Conservation (phyloP, 2,329 filamentous ascomycete species). For the Cladosporium oxysporum region DNA sequence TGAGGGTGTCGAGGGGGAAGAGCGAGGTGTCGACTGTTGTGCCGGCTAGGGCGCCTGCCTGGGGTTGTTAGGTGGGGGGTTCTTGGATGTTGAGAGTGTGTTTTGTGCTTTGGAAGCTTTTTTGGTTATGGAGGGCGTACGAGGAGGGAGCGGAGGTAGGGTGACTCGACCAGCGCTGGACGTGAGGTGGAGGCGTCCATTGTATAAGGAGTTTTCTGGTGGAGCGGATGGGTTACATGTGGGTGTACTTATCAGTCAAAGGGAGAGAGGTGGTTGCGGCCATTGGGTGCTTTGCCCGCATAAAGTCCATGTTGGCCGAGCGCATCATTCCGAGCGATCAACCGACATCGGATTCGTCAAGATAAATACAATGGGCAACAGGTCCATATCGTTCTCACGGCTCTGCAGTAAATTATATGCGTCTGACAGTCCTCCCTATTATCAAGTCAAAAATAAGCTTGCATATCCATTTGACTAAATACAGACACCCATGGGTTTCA, state of each 20-base stretch:
- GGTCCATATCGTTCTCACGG: background rate
- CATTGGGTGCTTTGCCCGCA: constrained; percentile 14
- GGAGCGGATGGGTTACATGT: background rate
- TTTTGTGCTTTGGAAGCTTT: background rate
- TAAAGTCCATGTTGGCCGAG: background rate
- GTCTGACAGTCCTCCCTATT: too few relatives aligned
- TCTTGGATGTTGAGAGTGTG: constrained; percentile 7
- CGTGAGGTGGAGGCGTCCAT: constrained; percentile 13
- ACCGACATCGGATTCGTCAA: background rate
- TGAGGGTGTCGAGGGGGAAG: constrained; percentile 97
- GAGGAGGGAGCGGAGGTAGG: constrained; percentile 50
- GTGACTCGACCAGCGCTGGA: constrained; percentile 43
- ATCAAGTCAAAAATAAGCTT: too few relatives aligned
- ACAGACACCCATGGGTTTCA: too few relatives aligned
- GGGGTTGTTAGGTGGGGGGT: constrained; percentile 23
- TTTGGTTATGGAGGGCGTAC: constrained; percentile 36
- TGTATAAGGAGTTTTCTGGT: background rate
- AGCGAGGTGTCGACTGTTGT: constrained; percentile 96
- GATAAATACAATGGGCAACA: background rate
- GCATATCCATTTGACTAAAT: too few relatives aligned
- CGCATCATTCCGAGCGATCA: background rate
- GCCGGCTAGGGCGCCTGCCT: constrained; percentile 87
- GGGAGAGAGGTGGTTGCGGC: background rate
- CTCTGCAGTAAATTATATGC: background rate
- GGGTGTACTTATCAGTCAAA: background rate